A percentile compares a stretch with the other conserved stretches of the same genome.
Conservation (phyloP, 306 rosid species). For the Inga laurina region DNA sequence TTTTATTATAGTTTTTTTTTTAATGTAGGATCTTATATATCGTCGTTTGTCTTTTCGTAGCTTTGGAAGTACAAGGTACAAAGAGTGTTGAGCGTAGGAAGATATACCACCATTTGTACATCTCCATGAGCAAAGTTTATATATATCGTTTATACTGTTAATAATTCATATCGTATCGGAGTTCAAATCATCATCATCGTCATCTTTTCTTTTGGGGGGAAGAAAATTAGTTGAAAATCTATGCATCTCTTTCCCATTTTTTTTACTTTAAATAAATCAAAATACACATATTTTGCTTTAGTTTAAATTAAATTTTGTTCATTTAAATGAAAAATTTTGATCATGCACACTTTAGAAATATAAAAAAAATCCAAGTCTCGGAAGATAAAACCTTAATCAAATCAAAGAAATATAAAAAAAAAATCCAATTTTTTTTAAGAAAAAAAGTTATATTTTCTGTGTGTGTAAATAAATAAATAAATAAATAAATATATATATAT, state of each 20-base stretch:
- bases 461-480: too few species aligned
- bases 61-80: not conserved
- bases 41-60: not conserved
- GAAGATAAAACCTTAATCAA: too few species aligned
- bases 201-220: too few species aligned
- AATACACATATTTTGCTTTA: not conserved
- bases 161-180: not conserved
- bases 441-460: too few species aligned
- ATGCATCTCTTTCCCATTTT: too few species aligned
- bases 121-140: not conserved
- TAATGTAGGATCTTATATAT: not conserved
- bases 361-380: too few species aligned
- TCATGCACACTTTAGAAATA: not conserved
- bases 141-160: not conserved
- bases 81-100: not conserved
- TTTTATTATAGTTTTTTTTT: not conserved
- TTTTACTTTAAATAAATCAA: not conserved
- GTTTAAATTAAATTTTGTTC: not conserved
- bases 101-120: not conserved
- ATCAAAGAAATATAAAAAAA: too few species aligned
- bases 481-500: too few species aligned
- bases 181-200: not conserved
- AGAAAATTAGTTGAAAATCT: not conserved
- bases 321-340: not conserved
- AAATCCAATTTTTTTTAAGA: too few species aligned